Base-by-base conservation (phyloP, 148 eudicot genomes). In the Chenopodium berlandieri region DNA sequence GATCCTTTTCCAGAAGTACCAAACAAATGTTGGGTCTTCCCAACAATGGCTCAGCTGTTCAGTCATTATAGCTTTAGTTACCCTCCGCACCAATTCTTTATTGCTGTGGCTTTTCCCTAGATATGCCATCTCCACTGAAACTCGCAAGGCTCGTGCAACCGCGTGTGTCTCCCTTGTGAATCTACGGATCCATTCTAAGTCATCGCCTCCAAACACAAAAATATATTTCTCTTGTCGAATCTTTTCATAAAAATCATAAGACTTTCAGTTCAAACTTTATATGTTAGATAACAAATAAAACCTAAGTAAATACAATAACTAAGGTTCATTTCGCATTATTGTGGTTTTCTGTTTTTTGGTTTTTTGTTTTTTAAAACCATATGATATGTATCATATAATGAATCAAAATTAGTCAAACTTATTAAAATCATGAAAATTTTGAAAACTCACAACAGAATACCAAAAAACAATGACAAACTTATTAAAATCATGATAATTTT, bases 111-210 rank as follows among this genome's bases (percentile, higher is more conserved):
- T 81, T 46, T 63, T 86, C 37, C 92, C 94, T 1, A 89, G 87
- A 22, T 91, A 91, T 9, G 86, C 85, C 90, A 91, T 87, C 82
- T 91, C 90, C 14, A 91, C 63, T 2, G 68, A 62, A 34, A 89
- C 79, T 4, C 78, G 23, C 0, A 79, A 71, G 14, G 80, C 78
- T 2, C 47, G 58, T 11, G 90, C 90, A 0, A 87, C 74, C 0
- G 78, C 52, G 0, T 77, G 75, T 32, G 86, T 83, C 77, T 64
- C 44, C 16, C 30, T 77, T 54, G 82, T 86, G 83, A 89, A 89
- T 68, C 62, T 81, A 17, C 89, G 78, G 64, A 87, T 86, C 92
- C 91, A 89, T 0, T 87, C 86, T 14, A 86, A 44, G 80, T 86
- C 81, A 3, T 68, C 83, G 7, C 91, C 87, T 75, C 94, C 92